Percentiles rank a stretch among this genome's conserved stretches.
Conservation (phyloP, 306 rosid species). For the Acacia crassicarpa region DNA sequence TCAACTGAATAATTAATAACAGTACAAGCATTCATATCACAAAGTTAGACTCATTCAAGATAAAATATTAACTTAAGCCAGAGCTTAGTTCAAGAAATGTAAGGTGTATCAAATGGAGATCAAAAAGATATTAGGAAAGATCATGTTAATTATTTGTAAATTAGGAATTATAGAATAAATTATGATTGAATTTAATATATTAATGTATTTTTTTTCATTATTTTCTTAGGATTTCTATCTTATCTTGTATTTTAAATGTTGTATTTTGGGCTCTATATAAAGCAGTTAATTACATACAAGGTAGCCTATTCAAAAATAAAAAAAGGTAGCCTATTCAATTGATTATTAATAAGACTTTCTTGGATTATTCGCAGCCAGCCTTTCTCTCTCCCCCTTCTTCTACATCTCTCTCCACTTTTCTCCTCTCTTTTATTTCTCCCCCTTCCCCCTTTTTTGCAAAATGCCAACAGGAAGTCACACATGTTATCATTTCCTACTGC, state of each 20-base stretch:
- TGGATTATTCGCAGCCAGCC: too few relatives aligned
- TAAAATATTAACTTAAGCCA: not conserved
- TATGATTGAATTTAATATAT: not conserved
- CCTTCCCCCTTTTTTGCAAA: too few relatives aligned
- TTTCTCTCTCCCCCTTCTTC: too few relatives aligned
- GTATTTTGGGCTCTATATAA: not conserved
- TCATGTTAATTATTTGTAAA: not conserved
- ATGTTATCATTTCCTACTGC: too few relatives aligned
- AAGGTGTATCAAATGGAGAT: not conserved
- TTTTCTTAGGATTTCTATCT: not conserved
- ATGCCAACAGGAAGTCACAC: too few relatives aligned
- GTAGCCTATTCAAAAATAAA: not conserved
- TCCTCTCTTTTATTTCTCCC: too few relatives aligned
- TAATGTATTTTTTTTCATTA: not conserved
- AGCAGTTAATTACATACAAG: not conserved
- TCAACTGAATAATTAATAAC: not conserved
- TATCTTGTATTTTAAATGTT: not conserved
- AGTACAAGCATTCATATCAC: slow-evolving; percentile 14
- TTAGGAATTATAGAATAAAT: not conserved
- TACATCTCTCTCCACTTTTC: too few relatives aligned
- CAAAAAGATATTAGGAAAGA: not conserved
- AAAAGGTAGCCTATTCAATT: too few relatives aligned
- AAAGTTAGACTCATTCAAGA: not conserved
- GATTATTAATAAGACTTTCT: too few relatives aligned
- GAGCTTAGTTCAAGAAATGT: not conserved